Conservation (phyloP, 306 rosid species). For the Malus asiatica region DNA sequence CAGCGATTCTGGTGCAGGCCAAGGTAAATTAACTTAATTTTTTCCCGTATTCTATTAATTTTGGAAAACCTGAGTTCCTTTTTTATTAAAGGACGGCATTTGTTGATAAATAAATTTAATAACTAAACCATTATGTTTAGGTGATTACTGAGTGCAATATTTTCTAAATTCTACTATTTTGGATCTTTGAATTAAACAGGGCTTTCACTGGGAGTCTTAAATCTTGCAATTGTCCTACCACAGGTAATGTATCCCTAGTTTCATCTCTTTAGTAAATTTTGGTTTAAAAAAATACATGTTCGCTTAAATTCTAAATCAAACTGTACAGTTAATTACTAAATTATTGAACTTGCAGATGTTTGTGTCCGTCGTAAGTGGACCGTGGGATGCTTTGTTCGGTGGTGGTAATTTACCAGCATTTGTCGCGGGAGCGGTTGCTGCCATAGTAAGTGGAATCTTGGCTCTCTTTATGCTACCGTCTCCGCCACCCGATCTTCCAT, state of each 20-base stretch:
- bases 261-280: not conserved
- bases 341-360: constrained; percentile 35
- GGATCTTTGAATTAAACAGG: constrained; percentile 27
- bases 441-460: constrained; percentile 44
- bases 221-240: constrained; percentile 66
- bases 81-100: no score
- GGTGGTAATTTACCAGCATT: constrained; percentile 91
- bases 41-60: not conserved
- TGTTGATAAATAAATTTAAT: no score
- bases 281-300: not conserved
- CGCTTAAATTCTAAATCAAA: not conserved
- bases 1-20: constrained; percentile 65
- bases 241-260: constrained; percentile 34
- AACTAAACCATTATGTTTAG: not conserved
- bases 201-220: constrained; percentile 71
- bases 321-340: not conserved
- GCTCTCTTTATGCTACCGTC: constrained; percentile 66
- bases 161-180: not conserved
- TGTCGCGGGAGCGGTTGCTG: constrained; percentile 62
- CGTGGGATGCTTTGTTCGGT: constrained; percentile 63
- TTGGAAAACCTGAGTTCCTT: not conserved
- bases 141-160: not conserved
- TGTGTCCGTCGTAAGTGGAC: constrained; percentile 67
- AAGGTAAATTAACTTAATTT: constrained; percentile 38
- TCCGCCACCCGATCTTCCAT: constrained; percentile 42